Conservation (phyloP, 495 filamentous ascomycete species). For the Annulohypoxylon bovei region DNA sequence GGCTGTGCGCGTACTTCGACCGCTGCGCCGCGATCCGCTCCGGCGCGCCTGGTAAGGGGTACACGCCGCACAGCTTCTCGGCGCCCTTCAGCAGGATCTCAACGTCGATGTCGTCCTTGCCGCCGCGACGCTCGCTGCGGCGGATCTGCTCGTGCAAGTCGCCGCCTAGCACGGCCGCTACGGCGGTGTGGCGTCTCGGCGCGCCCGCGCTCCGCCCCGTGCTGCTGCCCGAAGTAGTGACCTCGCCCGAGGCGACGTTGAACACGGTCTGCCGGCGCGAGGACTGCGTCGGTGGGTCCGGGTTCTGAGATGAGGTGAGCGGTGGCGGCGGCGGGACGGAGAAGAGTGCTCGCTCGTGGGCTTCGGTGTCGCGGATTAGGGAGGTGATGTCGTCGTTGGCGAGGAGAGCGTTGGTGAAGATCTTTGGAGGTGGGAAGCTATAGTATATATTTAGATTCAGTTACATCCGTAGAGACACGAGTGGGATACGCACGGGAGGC, state of each 20-base stretch:
- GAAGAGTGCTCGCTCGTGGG: constrained; percentile 95
- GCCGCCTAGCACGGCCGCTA: constrained; percentile 86
- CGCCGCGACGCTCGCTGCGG: constrained; percentile 59
- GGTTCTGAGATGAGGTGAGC: constrained; percentile 44
- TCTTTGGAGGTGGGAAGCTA: constrained; percentile 90
- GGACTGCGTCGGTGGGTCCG: constrained; percentile 46
- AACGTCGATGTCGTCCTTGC: constrained; percentile 80
- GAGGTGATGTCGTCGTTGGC: constrained; percentile 90
- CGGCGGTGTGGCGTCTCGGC: constrained; percentile 80
- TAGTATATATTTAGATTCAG: constrained; percentile 10
- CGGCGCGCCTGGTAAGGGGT: constrained; percentile 83
- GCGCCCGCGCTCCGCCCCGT: constrained; percentile 55
- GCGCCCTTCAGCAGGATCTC: constrained; percentile 86
- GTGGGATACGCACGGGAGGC: constrained; percentile 72
- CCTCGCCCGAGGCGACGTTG: constrained; percentile 64
- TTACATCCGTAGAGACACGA: neutral
- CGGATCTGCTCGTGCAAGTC: constrained; percentile 87
- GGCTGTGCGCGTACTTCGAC: constrained; percentile 74
- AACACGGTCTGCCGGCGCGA: constrained; percentile 64
- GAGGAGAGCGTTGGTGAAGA: constrained; percentile 94
- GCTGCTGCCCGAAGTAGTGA: constrained; percentile 58
- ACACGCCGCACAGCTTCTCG: constrained; percentile 89
- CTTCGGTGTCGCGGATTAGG: constrained; percentile 93
- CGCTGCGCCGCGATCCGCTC: constrained; percentile 80
- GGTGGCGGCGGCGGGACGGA: constrained; percentile 78